phyloP scores from a whole-genome alignment of 2,329 filamentous ascomycete species.

The Fusarium veterinarium region DNA sequence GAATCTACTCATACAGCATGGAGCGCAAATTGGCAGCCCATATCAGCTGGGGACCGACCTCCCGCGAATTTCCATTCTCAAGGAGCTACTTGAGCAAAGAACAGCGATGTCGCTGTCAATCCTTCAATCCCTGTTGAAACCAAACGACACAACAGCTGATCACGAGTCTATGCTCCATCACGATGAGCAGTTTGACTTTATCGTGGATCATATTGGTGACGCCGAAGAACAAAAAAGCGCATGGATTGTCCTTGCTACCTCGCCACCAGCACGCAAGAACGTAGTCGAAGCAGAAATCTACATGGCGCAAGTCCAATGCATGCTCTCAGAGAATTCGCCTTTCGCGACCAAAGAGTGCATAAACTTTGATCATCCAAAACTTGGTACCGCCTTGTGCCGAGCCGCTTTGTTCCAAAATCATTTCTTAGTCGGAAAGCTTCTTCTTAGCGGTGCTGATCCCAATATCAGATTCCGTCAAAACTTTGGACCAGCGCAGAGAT shows the following conservation, averaged over 20 bases:
- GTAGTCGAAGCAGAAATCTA: not conserved
- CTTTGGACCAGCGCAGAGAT: not conserved
- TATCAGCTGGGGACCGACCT: accelerated
- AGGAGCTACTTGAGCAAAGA: not conserved
- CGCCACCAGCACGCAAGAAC: not conserved
- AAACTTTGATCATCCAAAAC: not conserved
- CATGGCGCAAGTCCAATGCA: not conserved
- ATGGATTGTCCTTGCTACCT: not conserved
- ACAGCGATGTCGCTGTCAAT: not conserved
- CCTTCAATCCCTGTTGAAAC: not conserved
- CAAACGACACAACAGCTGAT: not conserved
- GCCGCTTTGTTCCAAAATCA: not conserved
- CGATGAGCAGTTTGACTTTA: not conserved
- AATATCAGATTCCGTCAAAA: not conserved
- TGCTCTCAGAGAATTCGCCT: not conserved
- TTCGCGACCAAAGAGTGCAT: not conserved
- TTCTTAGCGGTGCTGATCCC: not conserved
- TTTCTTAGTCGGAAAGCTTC: not conserved
- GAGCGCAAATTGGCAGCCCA: not conserved
- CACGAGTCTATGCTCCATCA: accelerated
- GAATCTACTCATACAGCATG: not conserved
- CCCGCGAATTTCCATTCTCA: not conserved
- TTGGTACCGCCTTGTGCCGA: not conserved
- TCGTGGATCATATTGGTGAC: not conserved
- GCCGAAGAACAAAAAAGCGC: not conserved